Conservation (phyloP, 139 green algal genomes). For the Tetraselmis striata region DNA sequence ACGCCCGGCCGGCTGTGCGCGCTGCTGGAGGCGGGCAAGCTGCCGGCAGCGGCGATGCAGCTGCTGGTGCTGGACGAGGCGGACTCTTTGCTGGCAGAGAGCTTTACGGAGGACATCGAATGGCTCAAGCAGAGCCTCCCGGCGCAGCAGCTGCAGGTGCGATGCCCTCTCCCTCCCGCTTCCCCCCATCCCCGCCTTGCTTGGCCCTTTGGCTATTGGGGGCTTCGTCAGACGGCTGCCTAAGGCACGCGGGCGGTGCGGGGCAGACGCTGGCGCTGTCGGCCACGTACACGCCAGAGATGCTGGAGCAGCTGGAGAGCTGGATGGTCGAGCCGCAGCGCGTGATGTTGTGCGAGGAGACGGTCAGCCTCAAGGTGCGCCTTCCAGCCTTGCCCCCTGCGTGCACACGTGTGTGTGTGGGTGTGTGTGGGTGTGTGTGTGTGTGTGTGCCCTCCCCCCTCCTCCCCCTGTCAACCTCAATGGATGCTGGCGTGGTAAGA, state of each 20-base stretch:
- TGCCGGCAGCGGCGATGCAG: slow-evolving; percentile 22
- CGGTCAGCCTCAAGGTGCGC: not conserved
- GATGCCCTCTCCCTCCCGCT: not conserved
- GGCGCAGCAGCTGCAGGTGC: slow-evolving; percentile 47
- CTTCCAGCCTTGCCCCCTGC: no score
- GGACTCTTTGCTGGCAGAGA: slow-evolving; percentile 58
- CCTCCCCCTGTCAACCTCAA: not conserved
- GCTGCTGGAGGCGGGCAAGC: slow-evolving; percentile 39
- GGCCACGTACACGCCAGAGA: slow-evolving; percentile 56
- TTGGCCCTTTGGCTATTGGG: no score
- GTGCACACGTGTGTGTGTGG: no score
- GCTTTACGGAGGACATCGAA: slow-evolving; percentile 38
- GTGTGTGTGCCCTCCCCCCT: no score
- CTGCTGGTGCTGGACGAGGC: slow-evolving; percentile 78
- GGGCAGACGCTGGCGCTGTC: slow-evolving; percentile 65
- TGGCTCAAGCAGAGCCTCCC: slow-evolving; percentile 45
- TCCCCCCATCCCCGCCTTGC: no score
- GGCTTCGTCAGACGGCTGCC: no score
- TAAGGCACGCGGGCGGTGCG: no score
- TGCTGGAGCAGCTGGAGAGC: slow-evolving; percentile 44
- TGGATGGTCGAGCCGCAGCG: slow-evolving; percentile 52
- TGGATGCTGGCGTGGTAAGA: no score
- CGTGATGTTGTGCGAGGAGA: slow-evolving; percentile 58
- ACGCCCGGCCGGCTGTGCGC: slow-evolving; percentile 65
- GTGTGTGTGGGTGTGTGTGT: no score